Base-by-base conservation (phyloP, 176 grass and related monocot species). In the Avena sativa region DNA sequence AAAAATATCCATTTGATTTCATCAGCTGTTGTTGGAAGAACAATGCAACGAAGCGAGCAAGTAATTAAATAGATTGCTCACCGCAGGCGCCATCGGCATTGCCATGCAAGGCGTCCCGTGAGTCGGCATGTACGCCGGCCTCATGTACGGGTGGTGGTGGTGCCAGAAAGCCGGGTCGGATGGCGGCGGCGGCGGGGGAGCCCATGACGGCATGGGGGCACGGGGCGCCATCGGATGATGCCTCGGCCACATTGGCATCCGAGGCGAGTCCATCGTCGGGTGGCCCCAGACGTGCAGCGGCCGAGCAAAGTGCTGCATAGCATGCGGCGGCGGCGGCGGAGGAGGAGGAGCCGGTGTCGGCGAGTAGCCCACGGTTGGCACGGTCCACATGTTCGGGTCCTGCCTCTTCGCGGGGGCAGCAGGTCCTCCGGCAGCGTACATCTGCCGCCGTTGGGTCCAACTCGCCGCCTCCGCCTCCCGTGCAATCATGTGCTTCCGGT, bases 281-380 rank as follows among this genome's bases (percentile, higher is more conserved):
- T 92, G 94, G 12, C 94, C 94, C 94, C 92, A 94, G 15, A 97
- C 90, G 57, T 94, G 94, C 49, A 94, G 77, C 7, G 88, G 89
- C 25, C 87, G 88, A 0, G 9, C 56, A 38, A 87, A 94, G 61
- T 85, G 91, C 21, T 87, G 91, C 71, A 89, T 76, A 1, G 66
- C 67, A 20, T 71, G 73, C 5, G 66, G 16, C 8, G 81, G 81
- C 1, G 90, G 81, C 0, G 90, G 67, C 0, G 90, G 67, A 0
- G 79, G 88, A 1, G 83, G 78, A 25, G 38, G 3, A 50, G 49
- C 25, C 1, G 80, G 86, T 0, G 89, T 70, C 1, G 91, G 87
- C 69, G 88, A 80, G 49, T 91, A 96, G 51, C 92, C 92, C 17
- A 94, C 82, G 3, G 93, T 89, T 2, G 97, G 93, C 11, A 88